phyloP scores from a whole-genome alignment of 1,284 basidiomycete species.

The Fomitopsis pinicola region DNA sequence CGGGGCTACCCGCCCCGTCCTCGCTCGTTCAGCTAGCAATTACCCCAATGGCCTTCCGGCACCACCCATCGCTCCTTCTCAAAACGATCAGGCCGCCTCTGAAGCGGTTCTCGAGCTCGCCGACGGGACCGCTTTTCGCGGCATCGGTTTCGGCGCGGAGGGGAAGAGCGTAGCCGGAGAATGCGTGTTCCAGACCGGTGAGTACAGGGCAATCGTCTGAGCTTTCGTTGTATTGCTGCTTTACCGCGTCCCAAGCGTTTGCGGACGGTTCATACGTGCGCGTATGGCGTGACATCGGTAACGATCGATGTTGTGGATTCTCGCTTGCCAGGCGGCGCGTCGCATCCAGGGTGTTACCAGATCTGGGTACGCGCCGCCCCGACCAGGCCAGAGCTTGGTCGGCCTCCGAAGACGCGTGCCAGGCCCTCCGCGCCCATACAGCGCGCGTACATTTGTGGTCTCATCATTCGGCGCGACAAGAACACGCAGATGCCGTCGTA shows the following conservation, averaged over 20 bases:
- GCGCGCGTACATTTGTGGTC: neutral
- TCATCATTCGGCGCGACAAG: neutral
- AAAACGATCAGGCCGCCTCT: constrained; percentile 18
- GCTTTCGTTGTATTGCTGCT: neutral
- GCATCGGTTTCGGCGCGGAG: constrained; percentile 92
- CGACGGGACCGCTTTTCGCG: constrained; percentile 87
- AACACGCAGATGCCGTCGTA: neutral
- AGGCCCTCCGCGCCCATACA: neutral
- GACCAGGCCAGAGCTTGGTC: neutral
- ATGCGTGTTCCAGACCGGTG: constrained; percentile 99
- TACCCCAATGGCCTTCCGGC: constrained; percentile 40
- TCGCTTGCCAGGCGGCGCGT: neutral
- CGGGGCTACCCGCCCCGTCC: constrained; percentile 36
- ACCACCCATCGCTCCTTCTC: constrained; percentile 48
- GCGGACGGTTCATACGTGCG: too few species aligned
- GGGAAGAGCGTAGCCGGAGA: constrained; percentile 93
- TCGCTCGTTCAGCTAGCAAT: constrained; percentile 44
- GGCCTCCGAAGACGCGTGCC: neutral
- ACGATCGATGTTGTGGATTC: neutral
- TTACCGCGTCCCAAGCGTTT: neutral
- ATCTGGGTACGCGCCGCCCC: neutral
- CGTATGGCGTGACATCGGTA: neutral
- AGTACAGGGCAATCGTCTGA: constrained; percentile 25
- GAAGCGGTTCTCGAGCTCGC: constrained; percentile 86
- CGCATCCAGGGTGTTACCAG: neutral